Evolutionary conservation across 192 early-diverging fungal genomes (phyloP), one percentile per base, ranked within the genome.

Genomic region (Podila epicladia): DNA sequence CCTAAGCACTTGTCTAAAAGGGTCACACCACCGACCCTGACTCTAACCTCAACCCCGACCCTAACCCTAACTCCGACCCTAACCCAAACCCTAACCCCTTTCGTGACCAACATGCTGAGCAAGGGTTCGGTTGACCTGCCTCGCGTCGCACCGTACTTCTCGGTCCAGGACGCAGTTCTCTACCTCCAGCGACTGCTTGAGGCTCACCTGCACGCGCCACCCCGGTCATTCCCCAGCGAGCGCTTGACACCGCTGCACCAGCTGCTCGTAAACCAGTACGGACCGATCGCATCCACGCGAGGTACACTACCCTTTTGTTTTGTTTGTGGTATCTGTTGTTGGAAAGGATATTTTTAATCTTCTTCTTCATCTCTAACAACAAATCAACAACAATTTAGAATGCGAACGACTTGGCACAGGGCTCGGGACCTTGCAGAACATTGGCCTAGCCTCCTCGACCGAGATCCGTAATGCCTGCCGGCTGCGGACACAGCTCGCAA

Each of bases 391-490:
- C 35, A 33, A 33, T 33, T 31, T 37, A 62, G 65, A 67, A n/a
- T 32, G 24, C 13, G 28, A 51, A 0, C 57, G 35, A 5, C 45
- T 74, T 19, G 26, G 24, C 22, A 37, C 20, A 45, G 33, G 59
- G 1, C 37, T 74, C 12, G 6, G 64, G 5, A 67, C 64, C n/a
- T 13, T 74, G 28, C 72, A 67, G 29, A 74, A 62, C 33, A 28
- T 53, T 28, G 41, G 59, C 5, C 37, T 67, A 7, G 72, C 65
- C 17, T 33, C 72, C 22, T 53, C 65, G 4, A 9, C 2, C 2
- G 64, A 74, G 28, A 45, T 67, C 26, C 65, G 50, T 0, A 37
- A 57, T 24, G 38, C 20, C 33, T 74, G 72, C 50, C 37, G 26
- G 5, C 8, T 74, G 24, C 62, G n/a, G 15, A 33, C 50, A 19